Evolutionary conservation across 2,329 filamentous ascomycete genomes (phyloP).

Genomic region (Ceratocystis colombiana): DNA sequence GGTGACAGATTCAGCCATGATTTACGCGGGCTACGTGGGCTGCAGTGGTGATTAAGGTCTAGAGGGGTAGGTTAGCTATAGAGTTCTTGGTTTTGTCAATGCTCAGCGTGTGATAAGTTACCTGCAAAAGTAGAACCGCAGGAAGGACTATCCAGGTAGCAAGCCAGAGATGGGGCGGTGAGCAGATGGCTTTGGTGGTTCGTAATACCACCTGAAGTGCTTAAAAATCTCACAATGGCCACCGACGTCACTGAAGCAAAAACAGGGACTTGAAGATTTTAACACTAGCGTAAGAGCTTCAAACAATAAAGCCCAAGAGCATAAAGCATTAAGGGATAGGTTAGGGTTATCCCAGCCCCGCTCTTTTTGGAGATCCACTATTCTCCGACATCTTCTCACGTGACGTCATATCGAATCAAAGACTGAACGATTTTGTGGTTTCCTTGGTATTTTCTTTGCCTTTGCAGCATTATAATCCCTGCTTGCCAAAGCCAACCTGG

Average conservation of each 20-base stretch:
- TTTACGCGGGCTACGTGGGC: background rate
- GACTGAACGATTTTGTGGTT: background rate
- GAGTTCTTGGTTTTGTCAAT: conserved; percentile 11
- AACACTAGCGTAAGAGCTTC: background rate
- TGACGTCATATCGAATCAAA: background rate
- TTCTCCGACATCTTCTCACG: background rate
- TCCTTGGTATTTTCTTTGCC: background rate
- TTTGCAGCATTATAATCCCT: background rate
- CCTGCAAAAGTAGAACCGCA: background rate
- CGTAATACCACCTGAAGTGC: background rate
- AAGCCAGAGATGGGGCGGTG: background rate
- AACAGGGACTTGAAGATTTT: background rate
- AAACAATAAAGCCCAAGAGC: background rate
- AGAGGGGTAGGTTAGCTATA: background rate
- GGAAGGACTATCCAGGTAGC: background rate
- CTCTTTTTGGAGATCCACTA: background rate
- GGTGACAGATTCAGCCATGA: background rate
- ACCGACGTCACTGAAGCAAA: background rate
- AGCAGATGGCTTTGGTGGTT: background rate
- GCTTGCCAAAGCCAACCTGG: background rate
- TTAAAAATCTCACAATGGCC: background rate
- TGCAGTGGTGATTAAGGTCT: no score
- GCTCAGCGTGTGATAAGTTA: background rate
- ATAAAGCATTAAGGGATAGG: background rate
- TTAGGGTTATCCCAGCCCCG: background rate